Conservation (phyloP, 352 stramenopile species). For the Thraustochytrium striatum region DNA sequence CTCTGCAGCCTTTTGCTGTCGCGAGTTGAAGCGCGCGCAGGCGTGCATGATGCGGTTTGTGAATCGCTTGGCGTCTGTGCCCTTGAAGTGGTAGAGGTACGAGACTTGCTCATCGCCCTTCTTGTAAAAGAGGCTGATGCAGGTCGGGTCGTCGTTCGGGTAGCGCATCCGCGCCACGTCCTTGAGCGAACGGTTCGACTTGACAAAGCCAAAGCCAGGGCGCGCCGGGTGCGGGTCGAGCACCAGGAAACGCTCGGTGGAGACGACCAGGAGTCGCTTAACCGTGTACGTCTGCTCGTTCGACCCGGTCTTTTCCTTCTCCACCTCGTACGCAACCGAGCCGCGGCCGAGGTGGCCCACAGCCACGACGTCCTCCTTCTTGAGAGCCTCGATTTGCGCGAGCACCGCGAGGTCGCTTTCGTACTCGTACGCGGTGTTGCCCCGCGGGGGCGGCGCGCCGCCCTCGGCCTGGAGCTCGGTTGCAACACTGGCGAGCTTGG, state of each 20-base stretch:
- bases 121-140: slow-evolving; percentile 41
- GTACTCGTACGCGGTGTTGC: background rate
- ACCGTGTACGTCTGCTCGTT: background rate
- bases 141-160: slow-evolving; percentile 36
- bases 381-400: background rate
- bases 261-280: slow-evolving; percentile 25
- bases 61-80: too few relatives aligned
- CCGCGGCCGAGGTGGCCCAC: background rate
- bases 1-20: too few relatives aligned
- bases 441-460: background rate
- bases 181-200: slow-evolving; percentile 10
- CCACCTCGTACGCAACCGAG: background rate
- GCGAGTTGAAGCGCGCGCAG: too few relatives aligned
- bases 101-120: slow-evolving; percentile 16
- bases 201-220: background rate
- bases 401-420: background rate
- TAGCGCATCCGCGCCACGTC: slow-evolving; percentile 35
- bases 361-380: background rate
- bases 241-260: slow-evolving; percentile 38
- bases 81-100: slow-evolving; percentile 2
- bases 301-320: slow-evolving; percentile 18
- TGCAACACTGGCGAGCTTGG: background rate
- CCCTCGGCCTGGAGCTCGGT: background rate
- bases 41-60: too few relatives aligned
- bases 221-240: slow-evolving; percentile 24